Evolutionary conservation across 331 rosid genomes (phyloP).

Genomic region (Quercus tomentella): DNA sequence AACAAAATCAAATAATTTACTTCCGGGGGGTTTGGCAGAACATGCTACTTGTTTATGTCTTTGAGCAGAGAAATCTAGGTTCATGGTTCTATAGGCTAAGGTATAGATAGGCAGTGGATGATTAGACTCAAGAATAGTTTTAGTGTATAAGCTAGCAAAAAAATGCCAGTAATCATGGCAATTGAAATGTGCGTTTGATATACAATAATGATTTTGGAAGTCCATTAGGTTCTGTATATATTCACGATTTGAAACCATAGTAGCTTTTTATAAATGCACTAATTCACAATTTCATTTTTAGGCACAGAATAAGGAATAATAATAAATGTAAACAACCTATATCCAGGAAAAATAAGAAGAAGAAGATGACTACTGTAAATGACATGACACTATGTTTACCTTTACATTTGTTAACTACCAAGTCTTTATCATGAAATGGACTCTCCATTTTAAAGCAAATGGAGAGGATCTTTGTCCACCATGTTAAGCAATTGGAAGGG

Average conservation of each 20-base stretch:
- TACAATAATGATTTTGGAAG: background rate
- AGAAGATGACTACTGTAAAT: too few relatives aligned
- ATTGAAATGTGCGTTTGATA: background rate
- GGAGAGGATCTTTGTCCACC: too few relatives aligned
- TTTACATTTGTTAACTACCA: too few relatives aligned
- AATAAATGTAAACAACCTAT: too few relatives aligned
- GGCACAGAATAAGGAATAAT: too few relatives aligned
- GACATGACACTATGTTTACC: too few relatives aligned
- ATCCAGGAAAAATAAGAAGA: too few relatives aligned
- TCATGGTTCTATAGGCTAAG: background rate
- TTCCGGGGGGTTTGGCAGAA: background rate
- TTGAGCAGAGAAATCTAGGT: background rate
- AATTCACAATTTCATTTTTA: too few relatives aligned
- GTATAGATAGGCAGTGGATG: background rate
- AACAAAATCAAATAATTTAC: background rate
- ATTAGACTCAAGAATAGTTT: background rate
- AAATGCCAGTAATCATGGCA: background rate
- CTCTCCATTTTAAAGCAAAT: too few relatives aligned
- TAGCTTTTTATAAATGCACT: too few relatives aligned
- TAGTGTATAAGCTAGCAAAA: background rate
- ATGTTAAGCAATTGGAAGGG: too few relatives aligned
- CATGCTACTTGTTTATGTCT: background rate
- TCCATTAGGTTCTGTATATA: background rate
- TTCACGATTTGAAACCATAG: background rate
- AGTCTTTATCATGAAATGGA: too few relatives aligned